Conservation (phyloP, 805 yeast genomes). For the Spathaspora hagerdaliae region DNA sequence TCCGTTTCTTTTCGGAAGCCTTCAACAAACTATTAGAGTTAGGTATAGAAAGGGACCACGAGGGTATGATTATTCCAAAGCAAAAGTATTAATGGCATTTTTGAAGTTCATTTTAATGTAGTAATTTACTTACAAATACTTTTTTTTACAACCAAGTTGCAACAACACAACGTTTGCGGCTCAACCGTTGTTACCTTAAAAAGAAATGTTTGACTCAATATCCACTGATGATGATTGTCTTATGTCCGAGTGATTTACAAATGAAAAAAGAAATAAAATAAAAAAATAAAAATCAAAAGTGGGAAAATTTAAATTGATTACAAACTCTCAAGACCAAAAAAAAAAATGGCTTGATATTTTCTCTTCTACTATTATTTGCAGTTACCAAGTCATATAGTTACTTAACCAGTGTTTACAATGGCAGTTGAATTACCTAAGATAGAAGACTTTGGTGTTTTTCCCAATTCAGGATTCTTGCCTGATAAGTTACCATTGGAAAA, state of each 20-base stretch:
- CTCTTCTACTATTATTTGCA: too few species aligned
- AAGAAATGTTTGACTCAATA: too few species aligned
- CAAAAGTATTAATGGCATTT: not conserved
- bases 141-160: not conserved
- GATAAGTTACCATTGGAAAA: constrained; percentile 54
- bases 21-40: constrained; percentile 71
- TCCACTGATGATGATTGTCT: too few species aligned
- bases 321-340: not conserved
- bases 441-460: constrained; percentile 67
- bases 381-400: too few species aligned
- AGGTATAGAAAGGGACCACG: constrained; percentile 47
- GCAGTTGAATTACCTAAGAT: constrained; percentile 19
- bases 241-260: too few species aligned
- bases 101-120: not conserved
- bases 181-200: not conserved
- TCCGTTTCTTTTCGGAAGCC: constrained; percentile 59
- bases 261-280: not conserved
- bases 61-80: constrained; percentile 10
- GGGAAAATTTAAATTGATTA: not conserved
- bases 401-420: not conserved
- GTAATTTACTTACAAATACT: not conserved
- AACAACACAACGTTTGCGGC: not conserved
- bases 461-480: constrained; percentile 77
- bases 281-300: not conserved
- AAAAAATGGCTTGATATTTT: not conserved